Base-by-base conservation (phyloP, 257 asterid species). In the Penstemon barbatus region DNA sequence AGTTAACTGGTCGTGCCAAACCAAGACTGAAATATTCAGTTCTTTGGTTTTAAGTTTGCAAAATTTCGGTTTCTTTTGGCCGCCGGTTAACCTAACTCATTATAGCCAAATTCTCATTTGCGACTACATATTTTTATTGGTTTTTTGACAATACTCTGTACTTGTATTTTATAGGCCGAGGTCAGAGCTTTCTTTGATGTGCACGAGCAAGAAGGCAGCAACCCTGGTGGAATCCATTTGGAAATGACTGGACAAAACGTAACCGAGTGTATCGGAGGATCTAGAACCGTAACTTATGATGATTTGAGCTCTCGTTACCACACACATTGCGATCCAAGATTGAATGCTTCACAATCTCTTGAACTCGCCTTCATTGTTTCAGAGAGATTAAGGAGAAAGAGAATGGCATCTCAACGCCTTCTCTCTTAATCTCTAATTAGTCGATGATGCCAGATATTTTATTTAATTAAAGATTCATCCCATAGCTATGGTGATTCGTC, bases 241-340 rank as follows among this genome's bases (percentile, higher is more conserved):
- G 95, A 89, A 72, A 87, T 89, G 96, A 87, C 96, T 0, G 96
- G 96, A 40, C 96, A 87, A 59, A 89, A 89, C 37, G 96, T 89
- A 79, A 89, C 96, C 0, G 96, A 89, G 12, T 89, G 96, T 73
- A 89, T 87, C 51, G 96, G 96, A 8, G 96, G 96, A 46, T 89
- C 96, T 25, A 74, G 95, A 70, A 89, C 95, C 0, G 92, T 89
- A 46, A 87, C 96, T 3, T 89, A 51, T 18, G 92, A 87, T 40
- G 96, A 89, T 41, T 70, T 87, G 72, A 76, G 95, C 85, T 89
- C 96, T 11, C 93, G 96, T 50, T 89, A 86, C 80, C 94, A 84
- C 84, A 89, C 96, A 33, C 96, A 89, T 66, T 89, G 96, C 36
- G 96, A 89, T 48, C 96, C 96, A 15, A 78, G 96, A 33, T 76